Conservation (phyloP, 345 rosid genomes). For the Brassica cretica region DNA sequence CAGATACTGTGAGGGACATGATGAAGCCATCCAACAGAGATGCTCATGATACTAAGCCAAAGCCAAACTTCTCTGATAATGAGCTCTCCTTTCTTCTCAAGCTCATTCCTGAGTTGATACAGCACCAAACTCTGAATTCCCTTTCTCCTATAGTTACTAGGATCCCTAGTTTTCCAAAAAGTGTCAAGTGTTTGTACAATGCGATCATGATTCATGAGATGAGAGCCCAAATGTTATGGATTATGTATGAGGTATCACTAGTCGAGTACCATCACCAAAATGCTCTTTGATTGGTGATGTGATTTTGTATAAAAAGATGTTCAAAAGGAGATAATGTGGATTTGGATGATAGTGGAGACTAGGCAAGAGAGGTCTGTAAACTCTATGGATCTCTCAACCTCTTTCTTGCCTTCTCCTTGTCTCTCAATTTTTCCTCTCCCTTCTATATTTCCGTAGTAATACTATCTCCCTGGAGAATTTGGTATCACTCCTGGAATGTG, state of each 20-base stretch:
- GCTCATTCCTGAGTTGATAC: slow-evolving; percentile 83
- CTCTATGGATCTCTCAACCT: slow-evolving; percentile 56
- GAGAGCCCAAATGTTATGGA: slow-evolving; percentile 16
- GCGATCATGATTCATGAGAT: slow-evolving; percentile 4
- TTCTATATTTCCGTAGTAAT: slow-evolving; percentile 66
- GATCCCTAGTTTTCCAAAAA: slow-evolving; percentile 1
- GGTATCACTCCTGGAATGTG: slow-evolving; percentile 64
- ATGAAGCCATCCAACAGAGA: slow-evolving; percentile 45
- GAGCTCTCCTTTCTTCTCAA: slow-evolving; percentile 84
- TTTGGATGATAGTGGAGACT: slow-evolving; percentile 46
- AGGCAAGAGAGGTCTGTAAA: slow-evolving; percentile 53
- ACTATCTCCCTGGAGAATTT: slow-evolving; percentile 74
- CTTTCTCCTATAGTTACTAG: slow-evolving; percentile 11
- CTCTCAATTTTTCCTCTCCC: slow-evolving; percentile 48
- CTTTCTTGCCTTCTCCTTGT: slow-evolving; percentile 51
- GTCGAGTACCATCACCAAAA: neutral
- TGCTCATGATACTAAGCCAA: slow-evolving; percentile 36
- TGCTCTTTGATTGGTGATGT: neutral
- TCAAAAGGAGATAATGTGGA: slow-evolving; percentile 57
- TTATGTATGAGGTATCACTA: slow-evolving; percentile 5
- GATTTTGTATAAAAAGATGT: neutral
- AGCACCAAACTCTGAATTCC: slow-evolving; percentile 34
- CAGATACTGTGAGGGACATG: slow-evolving; percentile 59
- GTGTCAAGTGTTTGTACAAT: neutral
- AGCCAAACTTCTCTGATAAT: slow-evolving; percentile 62